A percentile compares a stretch with the other conserved stretches of the same genome.
Conservation (phyloP, 345 rosid genomes). For the Bruguiera parviflora region DNA sequence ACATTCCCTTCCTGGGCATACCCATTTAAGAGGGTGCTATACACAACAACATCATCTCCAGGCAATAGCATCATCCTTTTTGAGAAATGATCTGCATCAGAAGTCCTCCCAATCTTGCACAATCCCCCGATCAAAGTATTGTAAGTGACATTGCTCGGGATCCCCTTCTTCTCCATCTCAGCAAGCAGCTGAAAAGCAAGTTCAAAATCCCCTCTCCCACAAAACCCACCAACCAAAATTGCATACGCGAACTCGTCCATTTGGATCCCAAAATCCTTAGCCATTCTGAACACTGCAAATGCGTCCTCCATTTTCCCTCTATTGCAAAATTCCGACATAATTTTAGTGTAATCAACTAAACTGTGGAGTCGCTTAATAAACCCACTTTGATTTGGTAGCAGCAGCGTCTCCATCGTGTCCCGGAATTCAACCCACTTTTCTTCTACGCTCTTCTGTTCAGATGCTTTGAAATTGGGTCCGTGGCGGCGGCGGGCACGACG, state of each 20-base stretch:
- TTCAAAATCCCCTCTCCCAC: conserved; percentile 52
- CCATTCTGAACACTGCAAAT: conserved; percentile 44
- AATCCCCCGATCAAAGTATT: conserved; percentile 65
- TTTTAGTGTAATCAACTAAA: conserved; percentile 53
- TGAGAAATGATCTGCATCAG: conserved; percentile 61
- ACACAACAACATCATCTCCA: conserved; percentile 52
- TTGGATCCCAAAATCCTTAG: conserved; percentile 45
- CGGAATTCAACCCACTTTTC: conserved; percentile 53
- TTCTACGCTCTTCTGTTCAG: conserved; percentile 24
- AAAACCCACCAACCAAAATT: conserved; percentile 67
- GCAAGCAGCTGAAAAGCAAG: conserved; percentile 45
- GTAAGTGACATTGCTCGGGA: conserved; percentile 54
- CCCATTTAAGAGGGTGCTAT: conserved; percentile 61
- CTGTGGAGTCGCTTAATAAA: conserved; percentile 35
- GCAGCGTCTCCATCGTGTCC: conserved; percentile 43
- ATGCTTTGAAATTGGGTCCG: not conserved
- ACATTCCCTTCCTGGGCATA: conserved; percentile 54
- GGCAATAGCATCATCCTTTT: conserved; percentile 32
- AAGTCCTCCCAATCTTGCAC: conserved; percentile 63
- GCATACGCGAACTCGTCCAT: conserved; percentile 67
- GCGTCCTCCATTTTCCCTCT: conserved; percentile 64
- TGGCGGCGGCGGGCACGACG: not conserved
- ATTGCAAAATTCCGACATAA: conserved; percentile 58
- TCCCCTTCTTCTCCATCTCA: conserved; percentile 72
- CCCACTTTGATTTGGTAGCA: conserved; percentile 27